Percentiles rank a stretch among this genome's conserved stretches.
Evolutionary conservation across 257 asterid genomes (phyloP).

Genomic region (Nicotiana sylvestris): DNA sequence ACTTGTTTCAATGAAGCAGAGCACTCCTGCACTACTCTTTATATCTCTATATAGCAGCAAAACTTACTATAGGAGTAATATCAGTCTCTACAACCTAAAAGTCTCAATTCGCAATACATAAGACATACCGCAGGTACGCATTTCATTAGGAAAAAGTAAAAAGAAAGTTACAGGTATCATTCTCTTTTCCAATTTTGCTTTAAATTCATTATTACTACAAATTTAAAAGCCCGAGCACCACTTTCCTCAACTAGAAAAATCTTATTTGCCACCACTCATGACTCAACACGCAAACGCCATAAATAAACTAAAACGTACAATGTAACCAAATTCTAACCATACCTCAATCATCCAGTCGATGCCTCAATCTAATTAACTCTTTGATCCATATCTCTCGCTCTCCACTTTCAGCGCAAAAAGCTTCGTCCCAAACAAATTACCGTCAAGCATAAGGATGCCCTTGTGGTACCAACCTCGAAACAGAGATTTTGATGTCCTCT

Average conservation of each 20-base stretch:
- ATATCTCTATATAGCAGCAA: not conserved
- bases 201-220: not conserved
- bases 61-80: not conserved
- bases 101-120: not conserved
- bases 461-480: conserved; percentile 77
- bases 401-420: conserved; percentile 64
- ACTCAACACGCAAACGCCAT: not conserved
- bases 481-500: not conserved
- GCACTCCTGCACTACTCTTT: not conserved
- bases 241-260: conserved; percentile 18
- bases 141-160: not conserved
- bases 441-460: conserved; percentile 85
- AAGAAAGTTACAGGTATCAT: not conserved
- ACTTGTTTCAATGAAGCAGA: not conserved
- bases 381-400: conserved; percentile 40
- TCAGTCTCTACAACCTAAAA: not conserved
- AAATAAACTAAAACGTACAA: not conserved
- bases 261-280: not conserved
- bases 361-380: not conserved
- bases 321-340: not conserved
- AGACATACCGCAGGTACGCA: not conserved
- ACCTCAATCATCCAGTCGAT: not conserved
- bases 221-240: not conserved
- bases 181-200: not conserved
- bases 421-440: conserved; percentile 78